phyloP scores from a whole-genome alignment of 768 basidiomycete species.

The Filobasidium floriforme region DNA sequence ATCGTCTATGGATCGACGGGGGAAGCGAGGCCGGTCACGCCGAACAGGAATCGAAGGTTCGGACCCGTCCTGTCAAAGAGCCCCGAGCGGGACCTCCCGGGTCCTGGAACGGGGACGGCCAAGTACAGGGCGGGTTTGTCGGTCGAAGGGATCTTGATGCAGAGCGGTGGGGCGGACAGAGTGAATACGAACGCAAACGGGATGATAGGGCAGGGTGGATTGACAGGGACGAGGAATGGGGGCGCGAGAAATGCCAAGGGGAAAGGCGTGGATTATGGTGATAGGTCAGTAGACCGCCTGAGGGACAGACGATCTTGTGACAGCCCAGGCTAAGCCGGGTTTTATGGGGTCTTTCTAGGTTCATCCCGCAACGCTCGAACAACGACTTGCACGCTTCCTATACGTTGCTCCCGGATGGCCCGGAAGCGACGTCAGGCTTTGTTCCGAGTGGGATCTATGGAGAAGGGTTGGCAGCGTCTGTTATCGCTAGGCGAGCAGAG shows the following conservation, averaged over 20 bases:
- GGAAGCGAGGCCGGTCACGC: not conserved
- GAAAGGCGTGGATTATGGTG: constrained; percentile 44
- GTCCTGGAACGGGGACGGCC: not conserved
- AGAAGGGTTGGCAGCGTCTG: constrained; percentile 5
- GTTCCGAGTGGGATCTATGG: constrained; percentile 8
- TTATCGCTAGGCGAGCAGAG: constrained; percentile 44
- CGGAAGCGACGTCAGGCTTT: constrained; percentile 16
- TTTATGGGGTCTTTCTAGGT: constrained; percentile 42
- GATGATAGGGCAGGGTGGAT: not conserved
- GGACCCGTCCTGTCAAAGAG: not conserved
- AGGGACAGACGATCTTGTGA: not conserved
- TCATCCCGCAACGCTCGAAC: constrained; percentile 58
- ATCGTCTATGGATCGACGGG: too few relatives aligned
- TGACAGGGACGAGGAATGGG: not conserved
- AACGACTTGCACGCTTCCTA: constrained; percentile 60
- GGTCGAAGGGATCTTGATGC: constrained; percentile 4
- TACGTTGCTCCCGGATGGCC: constrained; percentile 54
- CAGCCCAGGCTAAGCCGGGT: too few relatives aligned
- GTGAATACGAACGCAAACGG: not conserved
- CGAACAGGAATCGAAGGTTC: not conserved
- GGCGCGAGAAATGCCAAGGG: constrained; percentile 27
- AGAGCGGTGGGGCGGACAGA: not conserved
- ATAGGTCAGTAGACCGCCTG: constrained; percentile 37
- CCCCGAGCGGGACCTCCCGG: not conserved
- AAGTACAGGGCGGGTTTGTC: constrained; percentile 1